Evolutionary conservation across 306 rosid genomes (phyloP), one percentile per base, ranked within the genome.

Genomic region (Notholithocarpus densiflorus): DNA sequence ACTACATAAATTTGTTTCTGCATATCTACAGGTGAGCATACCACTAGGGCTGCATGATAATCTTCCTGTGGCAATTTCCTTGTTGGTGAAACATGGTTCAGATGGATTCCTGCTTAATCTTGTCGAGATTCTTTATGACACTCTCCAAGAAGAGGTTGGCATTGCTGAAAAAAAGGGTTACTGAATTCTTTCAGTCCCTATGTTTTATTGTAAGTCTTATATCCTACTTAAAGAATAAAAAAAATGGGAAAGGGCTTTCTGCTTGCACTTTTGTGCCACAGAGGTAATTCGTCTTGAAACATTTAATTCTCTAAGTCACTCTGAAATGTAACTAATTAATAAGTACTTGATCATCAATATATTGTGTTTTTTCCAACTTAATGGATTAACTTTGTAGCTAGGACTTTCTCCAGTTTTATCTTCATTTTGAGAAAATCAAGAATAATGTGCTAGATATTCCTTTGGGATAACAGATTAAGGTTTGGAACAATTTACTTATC

Each of bases 21-120:
- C 70, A 54, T 72, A 56, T 60, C 32, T 79, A 40, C 85, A 95
- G 99, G 97, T 93, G 79, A 91, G 80, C 87, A 84, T 95, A 71
- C 98, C 99, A 27, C 84, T 91, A 52, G 94, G 96, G 74, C 45
- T 86, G 89, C 76, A 87, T 56, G 78, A 90, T 51, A 72, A 79
- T 52, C 90, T 94, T 81, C 97, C 98, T 23, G 73, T 87, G 72
- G 84, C 98, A 52, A 76, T 94, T 80, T 94, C 98, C 55, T 71
- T 94, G 80, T 24, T 94, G 86, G 97, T 95, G 32, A 86, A 74
- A 54, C 91, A 89, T 59, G 97, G 97, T 68, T 89, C 93, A 31
- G 97, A 94, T 85, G 87, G 86, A 45, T 91, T 94, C 78, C 82
- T 94, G 79, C 97, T 93, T 37, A 85, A 82, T 81, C 79, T 91